Evolutionary conservation across 441 rosid species (phyloP).

Genomic region (Gossypium gossypioides): DNA sequence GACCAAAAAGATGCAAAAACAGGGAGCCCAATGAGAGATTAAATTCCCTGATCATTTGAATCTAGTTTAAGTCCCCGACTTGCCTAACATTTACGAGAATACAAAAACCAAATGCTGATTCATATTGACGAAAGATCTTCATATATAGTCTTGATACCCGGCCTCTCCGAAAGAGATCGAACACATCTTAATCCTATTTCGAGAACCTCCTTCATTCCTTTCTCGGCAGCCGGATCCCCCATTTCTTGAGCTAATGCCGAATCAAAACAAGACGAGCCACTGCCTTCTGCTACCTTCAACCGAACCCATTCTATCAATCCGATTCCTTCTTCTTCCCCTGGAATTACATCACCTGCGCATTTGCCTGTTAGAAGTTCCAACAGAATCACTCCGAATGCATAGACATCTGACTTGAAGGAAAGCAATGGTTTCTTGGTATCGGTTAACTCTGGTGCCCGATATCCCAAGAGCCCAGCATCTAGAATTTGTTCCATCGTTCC

Average conservation of each 20-base stretch:
- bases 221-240: conserved; percentile 47
- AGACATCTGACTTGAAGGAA: conserved; percentile 90
- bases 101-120: not conserved
- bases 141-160: conserved; percentile 88
- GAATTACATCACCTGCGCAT: conserved; percentile 89
- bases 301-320: conserved; percentile 84
- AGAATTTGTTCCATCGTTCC: conserved; percentile 86
- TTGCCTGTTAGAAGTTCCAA: conserved; percentile 77
- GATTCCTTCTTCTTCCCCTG: conserved; percentile 71
- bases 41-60: conserved; percentile 22
- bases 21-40: conserved; percentile 39
- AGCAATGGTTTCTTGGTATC: conserved; percentile 82
- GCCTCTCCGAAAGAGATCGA: conserved; percentile 76
- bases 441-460: conserved; percentile 87
- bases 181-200: conserved; percentile 72
- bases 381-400: conserved; percentile 79
- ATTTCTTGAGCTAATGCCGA: conserved; percentile 45
- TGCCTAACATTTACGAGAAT: not conserved
- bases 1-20: conserved; percentile 17
- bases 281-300: conserved; percentile 62
- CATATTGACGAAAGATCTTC: conserved; percentile 92
- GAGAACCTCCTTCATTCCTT: conserved; percentile 88
- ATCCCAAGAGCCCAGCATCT: conserved; percentile 90
- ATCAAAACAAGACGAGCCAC: conserved; percentile 61
- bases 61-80: not conserved